These are phyloP conservation scores for Hypomyces perniciosus DNA, from an alignment of 2,329 filamentous ascomycete species.

Conservation along the genomic window DNA sequence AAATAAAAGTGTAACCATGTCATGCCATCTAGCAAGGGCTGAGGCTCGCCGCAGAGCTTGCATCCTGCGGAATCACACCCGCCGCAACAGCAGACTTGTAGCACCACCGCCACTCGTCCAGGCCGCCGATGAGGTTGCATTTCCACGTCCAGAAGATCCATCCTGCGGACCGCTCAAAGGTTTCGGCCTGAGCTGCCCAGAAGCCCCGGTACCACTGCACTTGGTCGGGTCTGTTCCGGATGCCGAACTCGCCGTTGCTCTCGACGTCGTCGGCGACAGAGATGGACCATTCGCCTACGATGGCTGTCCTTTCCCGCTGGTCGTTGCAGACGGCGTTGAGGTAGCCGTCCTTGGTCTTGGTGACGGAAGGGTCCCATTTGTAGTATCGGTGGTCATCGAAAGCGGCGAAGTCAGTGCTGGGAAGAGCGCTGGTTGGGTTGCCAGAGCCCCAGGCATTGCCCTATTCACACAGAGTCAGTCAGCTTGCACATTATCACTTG, in stretches of 20 bases:
- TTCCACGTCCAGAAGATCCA: slow-evolving; percentile 62
- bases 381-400: slow-evolving; percentile 57
- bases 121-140: slow-evolving; percentile 29
- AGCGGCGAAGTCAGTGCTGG: slow-evolving; percentile 37
- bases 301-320: slow-evolving; percentile 37
- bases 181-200: slow-evolving; percentile 50
- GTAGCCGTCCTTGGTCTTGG: slow-evolving; percentile 41
- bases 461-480: slow-evolving; percentile 9
- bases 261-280: slow-evolving; percentile 44
- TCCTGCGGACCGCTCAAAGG: slow-evolving; percentile 48
- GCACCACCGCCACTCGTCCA: slow-evolving; percentile 43
- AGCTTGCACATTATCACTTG: not conserved
- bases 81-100: slow-evolving; percentile 30
- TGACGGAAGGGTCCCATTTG: slow-evolving; percentile 44
- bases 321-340: slow-evolving; percentile 45
- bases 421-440: slow-evolving; percentile 42
- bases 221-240: slow-evolving; percentile 27
- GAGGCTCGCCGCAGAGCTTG: slow-evolving; percentile 13
- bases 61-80: slow-evolving; percentile 22
- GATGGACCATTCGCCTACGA: slow-evolving; percentile 56
- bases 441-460: slow-evolving; percentile 49
- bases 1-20: not conserved
- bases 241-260: slow-evolving; percentile 37
- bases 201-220: slow-evolving; percentile 48
- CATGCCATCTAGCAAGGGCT: slow-evolving; percentile 8